Percentiles rank a stretch among this genome's conserved stretches.
Conservation (phyloP, 768 basidiomycete species). For the Lactifluus subvellereus region DNA sequence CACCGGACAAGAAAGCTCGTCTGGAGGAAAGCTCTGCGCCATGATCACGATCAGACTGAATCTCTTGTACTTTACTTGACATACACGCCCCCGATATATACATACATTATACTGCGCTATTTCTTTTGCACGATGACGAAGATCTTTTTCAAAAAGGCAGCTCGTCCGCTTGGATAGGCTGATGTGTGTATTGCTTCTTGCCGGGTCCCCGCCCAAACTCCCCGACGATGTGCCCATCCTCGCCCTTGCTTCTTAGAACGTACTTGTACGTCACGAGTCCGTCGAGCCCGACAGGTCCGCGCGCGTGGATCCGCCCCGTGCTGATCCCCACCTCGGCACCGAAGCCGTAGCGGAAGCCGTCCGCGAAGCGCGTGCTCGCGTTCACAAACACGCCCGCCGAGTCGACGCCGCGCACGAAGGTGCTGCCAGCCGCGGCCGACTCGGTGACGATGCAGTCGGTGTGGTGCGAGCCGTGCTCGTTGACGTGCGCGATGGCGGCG, state of each 20-base stretch:
- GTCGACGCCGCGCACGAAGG: slow-evolving; percentile 85
- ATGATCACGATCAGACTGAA: slow-evolving; percentile 9
- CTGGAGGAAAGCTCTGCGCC: slow-evolving; percentile 38
- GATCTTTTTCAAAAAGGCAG: slow-evolving; percentile 41
- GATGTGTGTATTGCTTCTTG: slow-evolving; percentile 72
- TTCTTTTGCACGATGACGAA: neutral
- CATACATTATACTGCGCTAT: slow-evolving; percentile 10
- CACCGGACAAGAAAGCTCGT: slow-evolving; percentile 60
- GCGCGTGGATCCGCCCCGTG: slow-evolving; percentile 92
- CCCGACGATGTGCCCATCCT: slow-evolving; percentile 73
- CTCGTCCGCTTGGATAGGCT: slow-evolving; percentile 36
- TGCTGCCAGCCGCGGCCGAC: slow-evolving; percentile 51
- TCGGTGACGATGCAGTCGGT: slow-evolving; percentile 93
- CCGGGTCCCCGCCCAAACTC: slow-evolving; percentile 73
- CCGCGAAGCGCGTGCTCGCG: slow-evolving; percentile 92
- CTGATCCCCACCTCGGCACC: slow-evolving; percentile 98
- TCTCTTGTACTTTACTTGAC: neutral
- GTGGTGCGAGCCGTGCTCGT: slow-evolving; percentile 89
- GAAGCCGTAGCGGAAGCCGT: slow-evolving; percentile 95
- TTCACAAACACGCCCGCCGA: slow-evolving; percentile 92
- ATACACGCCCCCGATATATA: slow-evolving; percentile 1
- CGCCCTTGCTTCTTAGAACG: slow-evolving; percentile 70
- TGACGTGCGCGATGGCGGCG: slow-evolving; percentile 83
- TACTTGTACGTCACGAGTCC: slow-evolving; percentile 97
- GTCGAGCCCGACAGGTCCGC: slow-evolving; percentile 93